Evolutionary conservation across 495 filamentous ascomycete species (phyloP).

Genomic region (Schizothecium vesticola): DNA sequence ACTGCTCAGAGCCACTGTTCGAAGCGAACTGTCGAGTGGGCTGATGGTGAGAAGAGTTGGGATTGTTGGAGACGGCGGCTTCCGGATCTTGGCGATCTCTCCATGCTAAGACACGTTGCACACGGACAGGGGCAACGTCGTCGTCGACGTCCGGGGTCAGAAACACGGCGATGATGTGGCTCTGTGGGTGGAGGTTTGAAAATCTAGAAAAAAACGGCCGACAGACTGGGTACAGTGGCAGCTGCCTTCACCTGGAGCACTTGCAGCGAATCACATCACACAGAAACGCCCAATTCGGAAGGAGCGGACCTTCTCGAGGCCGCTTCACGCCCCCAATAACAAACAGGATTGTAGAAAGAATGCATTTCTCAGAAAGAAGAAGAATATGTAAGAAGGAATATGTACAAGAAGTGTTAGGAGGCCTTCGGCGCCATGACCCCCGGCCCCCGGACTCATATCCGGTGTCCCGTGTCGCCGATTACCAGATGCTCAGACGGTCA

Average conservation of each 20-base stretch:
- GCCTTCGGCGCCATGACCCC: no score
- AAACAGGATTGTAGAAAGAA: background rate
- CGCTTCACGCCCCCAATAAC: background rate
- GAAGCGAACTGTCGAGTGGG: background rate
- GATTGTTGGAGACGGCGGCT: background rate
- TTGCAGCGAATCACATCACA: background rate
- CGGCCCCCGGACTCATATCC: background rate
- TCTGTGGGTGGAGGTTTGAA: background rate
- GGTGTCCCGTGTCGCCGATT: background rate
- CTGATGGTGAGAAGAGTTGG: background rate
- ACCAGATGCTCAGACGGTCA: background rate
- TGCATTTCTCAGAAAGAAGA: background rate
- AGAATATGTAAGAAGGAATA: background rate
- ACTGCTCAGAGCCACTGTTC: background rate
- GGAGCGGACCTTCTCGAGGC: background rate
- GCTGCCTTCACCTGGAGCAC: background rate
- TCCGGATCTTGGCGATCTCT: background rate
- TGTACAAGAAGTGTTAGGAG: background rate
- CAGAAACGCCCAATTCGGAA: background rate
- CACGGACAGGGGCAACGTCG: background rate
- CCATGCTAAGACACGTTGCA: background rate
- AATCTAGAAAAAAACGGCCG: background rate
- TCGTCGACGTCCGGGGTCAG: background rate
- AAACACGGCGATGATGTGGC: background rate
- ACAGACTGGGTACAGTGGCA: background rate